Evolutionary conservation across 2,329 filamentous ascomycete genomes (phyloP), one percentile per base, ranked within the genome.

Genomic region (Colletotrichum sublineola): DNA sequence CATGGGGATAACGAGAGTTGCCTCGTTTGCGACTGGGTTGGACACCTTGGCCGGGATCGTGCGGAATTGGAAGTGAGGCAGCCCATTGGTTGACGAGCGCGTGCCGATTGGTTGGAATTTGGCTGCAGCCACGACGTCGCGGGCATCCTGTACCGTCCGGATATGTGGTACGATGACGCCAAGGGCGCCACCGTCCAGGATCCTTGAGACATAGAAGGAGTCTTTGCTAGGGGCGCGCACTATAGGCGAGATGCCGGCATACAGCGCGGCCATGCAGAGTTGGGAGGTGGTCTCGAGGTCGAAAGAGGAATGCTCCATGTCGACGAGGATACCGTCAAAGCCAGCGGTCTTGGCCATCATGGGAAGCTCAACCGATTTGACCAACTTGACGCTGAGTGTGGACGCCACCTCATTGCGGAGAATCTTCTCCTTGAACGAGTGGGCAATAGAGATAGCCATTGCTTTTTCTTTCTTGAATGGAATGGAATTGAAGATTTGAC

Each of bases 231-330:
- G 83, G 1, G 80, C 79, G 12, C 83, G 83, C 7, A 85, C 83
- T 24, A 85, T 80, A 5, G 83, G 82, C 1, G 81, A 79, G 31
- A 85, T 78, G 14, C 81, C 81, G 52, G 78, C 82, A 63, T 80
- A 82, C 42, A 81, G 78, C 62, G 78, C 81, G 24, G 83, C 83
- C 7, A 83, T 78, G 63, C 80, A 79, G 14, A 85, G 77, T 68
- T 84, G 82, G 20, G 77, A 75, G 9, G 80, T 78, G 0, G 77
- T 75, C 71, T 80, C 78, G 29, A 85, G 75, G 67, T 80, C 78
- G 40, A 85, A 76, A 2, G 80, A 75, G 3, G 81, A 82, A 71
- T 85, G 84, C 71, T 86, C 83, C 81, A 85, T 83, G 65, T 86
- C 83, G 68, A 86, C 81, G 68, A 85, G 79, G 50, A 85, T 78